phyloP scores from a whole-genome alignment of 768 basidiomycete genomes.

The Dentipellis sp. region DNA sequence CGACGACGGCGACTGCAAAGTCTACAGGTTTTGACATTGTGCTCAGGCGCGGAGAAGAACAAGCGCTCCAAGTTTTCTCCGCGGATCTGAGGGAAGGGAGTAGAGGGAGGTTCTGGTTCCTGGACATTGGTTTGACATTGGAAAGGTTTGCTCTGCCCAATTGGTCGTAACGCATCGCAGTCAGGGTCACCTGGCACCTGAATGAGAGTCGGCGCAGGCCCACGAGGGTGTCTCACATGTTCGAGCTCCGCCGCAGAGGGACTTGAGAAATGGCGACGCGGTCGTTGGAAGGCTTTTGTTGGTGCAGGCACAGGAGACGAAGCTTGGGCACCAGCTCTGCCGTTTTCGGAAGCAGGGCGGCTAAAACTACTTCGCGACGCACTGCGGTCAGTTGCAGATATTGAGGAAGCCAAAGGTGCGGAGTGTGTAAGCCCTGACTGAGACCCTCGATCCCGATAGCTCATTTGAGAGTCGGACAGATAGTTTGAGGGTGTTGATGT shows the following conservation, averaged over 20 bases:
- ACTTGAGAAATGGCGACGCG: neutral
- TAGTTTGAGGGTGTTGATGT: constrained; percentile 8
- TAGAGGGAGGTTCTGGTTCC: constrained; percentile 22
- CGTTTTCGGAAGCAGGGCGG: neutral
- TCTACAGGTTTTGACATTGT: constrained; percentile 60
- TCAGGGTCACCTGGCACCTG: neutral
- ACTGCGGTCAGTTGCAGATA: constrained; percentile 1
- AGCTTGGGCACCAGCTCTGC: neutral
- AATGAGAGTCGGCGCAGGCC: constrained; percentile 6
- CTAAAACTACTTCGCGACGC: neutral
- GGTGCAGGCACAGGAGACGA: neutral
- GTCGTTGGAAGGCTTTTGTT: neutral
- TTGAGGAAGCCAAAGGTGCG: constrained; percentile 10
- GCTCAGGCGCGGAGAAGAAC: constrained; percentile 75
- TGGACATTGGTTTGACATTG: neutral
- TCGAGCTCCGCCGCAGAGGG: neutral
- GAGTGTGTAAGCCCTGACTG: constrained; percentile 1
- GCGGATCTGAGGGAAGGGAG: constrained; percentile 78
- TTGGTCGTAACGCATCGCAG: neutral
- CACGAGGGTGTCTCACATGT: neutral
- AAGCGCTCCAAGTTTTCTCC: constrained; percentile 69
- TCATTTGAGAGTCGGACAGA: constrained; percentile 9
- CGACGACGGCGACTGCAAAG: constrained; percentile 47
- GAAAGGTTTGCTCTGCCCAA: neutral
- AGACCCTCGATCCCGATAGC: constrained; percentile 5